These are phyloP conservation scores for Bipolaris bicolor DNA, from an alignment of 2,329 filamentous ascomycete genomes.

Conservation along the genomic window DNA sequence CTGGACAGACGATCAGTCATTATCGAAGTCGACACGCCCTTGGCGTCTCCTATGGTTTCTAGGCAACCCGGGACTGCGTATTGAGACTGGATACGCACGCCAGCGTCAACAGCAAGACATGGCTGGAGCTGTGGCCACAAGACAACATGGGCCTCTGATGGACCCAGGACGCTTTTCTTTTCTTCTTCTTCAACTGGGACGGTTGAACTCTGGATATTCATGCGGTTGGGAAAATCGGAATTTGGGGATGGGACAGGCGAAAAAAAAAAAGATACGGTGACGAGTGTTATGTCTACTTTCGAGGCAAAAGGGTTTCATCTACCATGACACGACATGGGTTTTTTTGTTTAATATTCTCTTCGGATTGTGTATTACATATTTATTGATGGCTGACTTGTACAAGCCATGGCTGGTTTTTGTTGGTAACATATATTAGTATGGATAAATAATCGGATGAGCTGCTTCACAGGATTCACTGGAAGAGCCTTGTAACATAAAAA, in stretches of 20 bases:
- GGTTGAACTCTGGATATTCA: not conserved
- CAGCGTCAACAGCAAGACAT: not conserved
- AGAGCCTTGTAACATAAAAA: too few relatives aligned
- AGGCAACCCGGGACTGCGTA: slow-evolving; percentile 29
- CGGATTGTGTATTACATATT: too few relatives aligned
- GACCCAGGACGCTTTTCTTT: not conserved
- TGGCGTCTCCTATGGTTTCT: slow-evolving; percentile 31
- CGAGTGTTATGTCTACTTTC: not conserved
- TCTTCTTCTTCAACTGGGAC: not conserved
- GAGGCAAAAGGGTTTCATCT: not conserved
- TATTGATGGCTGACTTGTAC: not conserved
- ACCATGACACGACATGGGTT: not conserved
- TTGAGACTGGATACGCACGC: slow-evolving; percentile 2
- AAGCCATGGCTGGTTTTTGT: not conserved
- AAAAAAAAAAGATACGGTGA: not conserved
- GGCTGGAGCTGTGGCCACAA: not conserved
- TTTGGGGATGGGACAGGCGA: not conserved
- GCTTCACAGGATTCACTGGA: too few relatives aligned
- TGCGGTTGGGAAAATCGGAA: not conserved
- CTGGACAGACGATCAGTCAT: slow-evolving; percentile 37
- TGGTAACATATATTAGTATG: slow-evolving; percentile 10
- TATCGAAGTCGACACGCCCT: slow-evolving; percentile 36
- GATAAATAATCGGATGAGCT: too few relatives aligned
- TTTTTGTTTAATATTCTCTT: not conserved
- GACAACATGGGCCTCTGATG: not conserved